These are phyloP conservation scores for Picochlorum costavermella DNA, from an alignment of 139 green algal species.

Conservation along the genomic window DNA sequence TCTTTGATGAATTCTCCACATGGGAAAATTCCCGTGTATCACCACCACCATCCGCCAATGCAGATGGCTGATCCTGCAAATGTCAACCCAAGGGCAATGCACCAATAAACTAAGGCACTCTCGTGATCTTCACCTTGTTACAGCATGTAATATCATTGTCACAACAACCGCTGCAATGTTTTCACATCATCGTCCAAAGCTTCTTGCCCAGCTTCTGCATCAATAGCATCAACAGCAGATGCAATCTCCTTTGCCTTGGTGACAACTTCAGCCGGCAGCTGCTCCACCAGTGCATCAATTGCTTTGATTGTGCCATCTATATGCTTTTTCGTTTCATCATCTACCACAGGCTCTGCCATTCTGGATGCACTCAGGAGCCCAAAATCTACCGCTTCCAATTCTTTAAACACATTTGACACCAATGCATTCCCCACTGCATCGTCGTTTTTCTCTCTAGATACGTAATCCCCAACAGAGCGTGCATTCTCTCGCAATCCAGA, in stretches of 20 bases:
- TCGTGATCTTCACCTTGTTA: background rate
- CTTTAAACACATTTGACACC: constrained; percentile 20
- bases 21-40: too few relatives aligned
- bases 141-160: background rate
- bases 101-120: background rate
- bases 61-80: too few relatives aligned
- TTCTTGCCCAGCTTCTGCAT: background rate
- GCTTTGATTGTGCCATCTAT: constrained; percentile 15
- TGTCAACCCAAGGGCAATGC: background rate
- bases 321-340: constrained; percentile 1
- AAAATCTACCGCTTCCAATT: constrained; percentile 20
- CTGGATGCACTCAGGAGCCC: constrained; percentile 8
- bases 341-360: background rate
- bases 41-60: too few relatives aligned
- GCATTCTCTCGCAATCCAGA: constrained; percentile 19
- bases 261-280: background rate
- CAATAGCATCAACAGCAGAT: background rate
- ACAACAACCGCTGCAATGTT: background rate
- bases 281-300: constrained; percentile 13
- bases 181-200: background rate
- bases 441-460: background rate
- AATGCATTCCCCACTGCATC: constrained; percentile 6
- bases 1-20: too few relatives aligned
- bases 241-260: background rate
- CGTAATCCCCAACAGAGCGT: constrained; percentile 27